Base-by-base conservation (phyloP, 2,329 filamentous ascomycete species). In the Xylariaceae sp. region DNA sequence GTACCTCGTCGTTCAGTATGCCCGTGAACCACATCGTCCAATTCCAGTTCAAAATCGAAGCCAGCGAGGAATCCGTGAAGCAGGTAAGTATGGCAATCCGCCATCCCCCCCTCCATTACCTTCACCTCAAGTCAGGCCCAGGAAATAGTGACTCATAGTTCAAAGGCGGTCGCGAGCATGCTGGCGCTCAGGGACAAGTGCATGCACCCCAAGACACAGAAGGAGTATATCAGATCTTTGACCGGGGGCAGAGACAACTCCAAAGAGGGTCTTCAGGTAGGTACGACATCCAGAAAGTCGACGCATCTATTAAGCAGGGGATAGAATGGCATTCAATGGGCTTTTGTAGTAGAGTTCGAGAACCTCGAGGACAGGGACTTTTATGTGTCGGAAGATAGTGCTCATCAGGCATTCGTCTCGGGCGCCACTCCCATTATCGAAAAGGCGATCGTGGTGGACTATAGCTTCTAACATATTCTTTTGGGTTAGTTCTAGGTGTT, bases 271-370 rank as follows among this genome's bases (percentile, higher is more conserved):
- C 61, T 69, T n/a, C 73, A 82, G 62, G 80, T 32, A 32, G 8
- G 30, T 17, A 13, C 30, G 16, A n/a, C 30, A 7, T 17, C 30
- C 15, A 4, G 26, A n/a, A 9, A 7, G 6, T 7, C 30, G 30
- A 6, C 8, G 30, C 30, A n/a, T 32, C 15, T 13, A 9, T n/a
- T 6, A 7, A n/a, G 13, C 12, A 6, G 8, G 6, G 6, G 13
- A 43, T 42, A 79, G 82, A 68, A 72, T 34, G 81, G 73, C 0
- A 75, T 81, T 28, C 80, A 79, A 1, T 83, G 88, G 54, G 79
- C 71, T 1, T 87, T 87, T 50, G 72, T 88, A 1, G 71, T 77
- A 19, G 74, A 84, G 51, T 87, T 88, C 44, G 71, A 73, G 3
- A 82, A 60, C 35, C 68, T 69, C 22, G 74, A 78, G 47, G 83